These are phyloP conservation scores for Solanum hybrid DNA, from an alignment of 305 asterid genomes.

Conservation along the genomic window DNA sequence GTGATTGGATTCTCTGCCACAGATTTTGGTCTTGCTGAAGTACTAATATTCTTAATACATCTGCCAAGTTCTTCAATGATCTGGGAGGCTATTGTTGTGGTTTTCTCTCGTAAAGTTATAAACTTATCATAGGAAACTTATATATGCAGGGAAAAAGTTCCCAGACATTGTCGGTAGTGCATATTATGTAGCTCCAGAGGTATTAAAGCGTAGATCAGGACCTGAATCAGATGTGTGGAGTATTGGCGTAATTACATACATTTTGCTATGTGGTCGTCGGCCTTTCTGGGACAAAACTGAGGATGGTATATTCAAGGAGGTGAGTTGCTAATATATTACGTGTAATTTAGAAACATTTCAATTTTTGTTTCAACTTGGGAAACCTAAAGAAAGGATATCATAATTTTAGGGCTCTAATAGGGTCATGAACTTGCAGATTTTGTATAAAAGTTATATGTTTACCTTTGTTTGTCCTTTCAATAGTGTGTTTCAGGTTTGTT, in stretches of 20 bases:
- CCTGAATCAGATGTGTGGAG: conserved; percentile 91
- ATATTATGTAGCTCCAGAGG: conserved; percentile 85
- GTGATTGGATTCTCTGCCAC: conserved; percentile 20
- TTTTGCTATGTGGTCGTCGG: conserved; percentile 72
- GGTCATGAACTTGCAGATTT: not conserved
- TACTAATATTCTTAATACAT: not conserved
- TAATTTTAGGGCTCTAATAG: not conserved
- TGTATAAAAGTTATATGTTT: not conserved
- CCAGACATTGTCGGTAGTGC: conserved; percentile 86
- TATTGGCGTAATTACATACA: conserved; percentile 78
- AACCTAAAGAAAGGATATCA: not conserved
- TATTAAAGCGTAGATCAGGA: conserved; percentile 69
- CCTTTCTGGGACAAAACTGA: conserved; percentile 90
- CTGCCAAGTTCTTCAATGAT: not conserved
- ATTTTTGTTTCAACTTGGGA: not conserved
- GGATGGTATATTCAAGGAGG: conserved; percentile 89
- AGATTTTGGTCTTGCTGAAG: not conserved
- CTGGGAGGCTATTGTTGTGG: not conserved
- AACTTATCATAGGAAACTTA: conserved; percentile 3
- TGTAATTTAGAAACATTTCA: not conserved
- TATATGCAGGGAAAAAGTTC: conserved; percentile 50
- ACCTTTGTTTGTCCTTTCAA: not conserved
- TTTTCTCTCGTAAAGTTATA: not conserved
- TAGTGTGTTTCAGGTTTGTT: not conserved
- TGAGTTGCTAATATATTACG: conserved; percentile 7